Conservation (phyloP, 331 rosid species). For the Ulmus americana region DNA sequence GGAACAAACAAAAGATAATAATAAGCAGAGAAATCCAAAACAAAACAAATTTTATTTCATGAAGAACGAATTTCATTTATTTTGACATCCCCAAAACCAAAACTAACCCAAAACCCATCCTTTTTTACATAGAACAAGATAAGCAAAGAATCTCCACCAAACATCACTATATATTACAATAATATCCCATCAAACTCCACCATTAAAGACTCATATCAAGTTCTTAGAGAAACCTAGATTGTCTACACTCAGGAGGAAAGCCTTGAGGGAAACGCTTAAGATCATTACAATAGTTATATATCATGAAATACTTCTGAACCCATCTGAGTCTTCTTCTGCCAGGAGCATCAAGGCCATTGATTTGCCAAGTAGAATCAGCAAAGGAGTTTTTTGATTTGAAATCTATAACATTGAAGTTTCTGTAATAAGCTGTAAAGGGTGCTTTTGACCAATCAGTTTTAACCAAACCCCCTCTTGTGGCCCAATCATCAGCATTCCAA, state of each 20-base stretch:
- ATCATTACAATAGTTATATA: constrained; percentile 65
- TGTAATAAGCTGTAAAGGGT: constrained; percentile 79
- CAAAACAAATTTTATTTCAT: background rate
- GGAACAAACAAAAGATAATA: background rate
- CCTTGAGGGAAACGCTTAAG: constrained; percentile 62
- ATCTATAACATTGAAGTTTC: constrained; percentile 54
- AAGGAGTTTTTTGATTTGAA: constrained; percentile 31
- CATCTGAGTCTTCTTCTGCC: constrained; percentile 68
- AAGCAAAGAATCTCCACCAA: constrained; percentile 4
- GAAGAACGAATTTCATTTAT: background rate
- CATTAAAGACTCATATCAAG: background rate
- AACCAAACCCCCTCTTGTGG: constrained; percentile 70
- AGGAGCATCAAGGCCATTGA: constrained; percentile 53
- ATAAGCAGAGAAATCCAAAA: background rate
- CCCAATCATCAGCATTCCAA: constrained; percentile 84
- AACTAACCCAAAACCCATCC: background rate
- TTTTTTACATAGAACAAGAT: background rate
- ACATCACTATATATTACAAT: background rate
- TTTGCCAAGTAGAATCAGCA: constrained; percentile 35
- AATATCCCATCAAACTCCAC: background rate
- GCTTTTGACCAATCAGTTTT: constrained; percentile 83
- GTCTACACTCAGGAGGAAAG: constrained; percentile 52
- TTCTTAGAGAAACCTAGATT: constrained; percentile 13
- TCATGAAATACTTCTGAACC: constrained; percentile 80
- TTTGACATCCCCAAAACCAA: background rate